These are phyloP conservation scores for Cymodocea nodosa DNA, from an alignment of 116 monocot species.

Conservation along the genomic window DNA sequence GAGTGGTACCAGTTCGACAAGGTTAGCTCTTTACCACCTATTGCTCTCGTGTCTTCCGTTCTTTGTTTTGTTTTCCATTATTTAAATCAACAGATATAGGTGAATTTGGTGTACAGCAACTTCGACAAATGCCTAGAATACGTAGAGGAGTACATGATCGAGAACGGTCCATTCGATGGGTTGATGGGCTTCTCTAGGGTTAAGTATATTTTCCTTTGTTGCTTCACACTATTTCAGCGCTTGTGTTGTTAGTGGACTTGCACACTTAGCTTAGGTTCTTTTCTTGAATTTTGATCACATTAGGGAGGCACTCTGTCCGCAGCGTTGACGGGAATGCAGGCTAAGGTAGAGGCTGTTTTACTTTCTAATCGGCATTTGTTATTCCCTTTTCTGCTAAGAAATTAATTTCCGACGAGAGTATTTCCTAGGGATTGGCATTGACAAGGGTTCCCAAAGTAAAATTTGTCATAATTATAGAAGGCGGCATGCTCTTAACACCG, in stretches of 20 bases:
- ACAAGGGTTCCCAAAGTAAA: constrained; percentile 59
- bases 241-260: too few relatives aligned
- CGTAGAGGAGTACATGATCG: constrained; percentile 46
- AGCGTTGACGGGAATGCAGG: constrained; percentile 45
- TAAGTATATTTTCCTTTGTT: not conserved
- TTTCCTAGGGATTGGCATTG: constrained; percentile 46
- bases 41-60: not conserved
- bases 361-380: not conserved
- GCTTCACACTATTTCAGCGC: not conserved
- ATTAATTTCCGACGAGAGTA: not conserved
- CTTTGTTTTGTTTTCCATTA: not conserved
- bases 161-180: constrained; percentile 51
- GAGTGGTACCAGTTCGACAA: constrained; percentile 81
- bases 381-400: not conserved
- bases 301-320: constrained; percentile 70
- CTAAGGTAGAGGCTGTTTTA: constrained; percentile 22
- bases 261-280: not conserved
- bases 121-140: constrained; percentile 35
- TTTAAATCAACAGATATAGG: constrained; percentile 5
- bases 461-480: constrained; percentile 49
- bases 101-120: constrained; percentile 28
- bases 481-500: constrained; percentile 36
- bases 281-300: not conserved
- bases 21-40: constrained; percentile 8
- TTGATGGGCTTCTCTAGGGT: constrained; percentile 77